Evolutionary conservation across 176 grass and related monocot genomes (phyloP).

Genomic region (Triticum timopheevii): DNA sequence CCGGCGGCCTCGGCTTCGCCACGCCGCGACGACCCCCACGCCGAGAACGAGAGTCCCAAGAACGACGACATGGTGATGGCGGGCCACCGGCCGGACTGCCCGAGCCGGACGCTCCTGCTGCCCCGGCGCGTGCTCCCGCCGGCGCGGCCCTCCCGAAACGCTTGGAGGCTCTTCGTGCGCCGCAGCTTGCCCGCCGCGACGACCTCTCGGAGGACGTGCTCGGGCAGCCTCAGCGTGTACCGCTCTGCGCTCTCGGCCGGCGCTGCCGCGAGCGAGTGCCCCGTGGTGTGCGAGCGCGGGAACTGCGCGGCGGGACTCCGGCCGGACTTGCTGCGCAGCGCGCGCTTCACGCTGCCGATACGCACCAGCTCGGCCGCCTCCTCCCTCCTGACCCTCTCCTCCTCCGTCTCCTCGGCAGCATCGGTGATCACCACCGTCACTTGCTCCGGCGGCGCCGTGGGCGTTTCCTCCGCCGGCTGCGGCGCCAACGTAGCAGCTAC

Average conservation of each 20-base stretch:
- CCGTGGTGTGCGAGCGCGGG: conserved; percentile 82
- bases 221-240: conserved; percentile 73
- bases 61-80: conserved; percentile 38
- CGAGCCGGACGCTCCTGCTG: conserved; percentile 57
- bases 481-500: background rate
- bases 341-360: conserved; percentile 58
- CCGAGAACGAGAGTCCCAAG: conserved; percentile 52
- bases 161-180: conserved; percentile 53
- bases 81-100: conserved; percentile 60
- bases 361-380: conserved; percentile 59
- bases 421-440: conserved; percentile 6
- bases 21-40: conserved; percentile 50
- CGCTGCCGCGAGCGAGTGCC: conserved; percentile 49
- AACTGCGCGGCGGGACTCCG: conserved; percentile 31
- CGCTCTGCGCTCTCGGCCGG: conserved; percentile 18
- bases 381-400: conserved; percentile 39
- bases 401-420: conserved; percentile 41
- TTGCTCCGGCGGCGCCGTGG: background rate
- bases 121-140: conserved; percentile 43
- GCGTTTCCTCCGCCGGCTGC: background rate
- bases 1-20: conserved; percentile 33
- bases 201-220: conserved; percentile 55
- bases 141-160: conserved; percentile 10
- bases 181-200: conserved; percentile 35
- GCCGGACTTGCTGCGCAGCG: conserved; percentile 45